Evolutionary conservation across 2,329 filamentous ascomycete genomes (phyloP).

Genomic region (Colletotrichum liriopes): DNA sequence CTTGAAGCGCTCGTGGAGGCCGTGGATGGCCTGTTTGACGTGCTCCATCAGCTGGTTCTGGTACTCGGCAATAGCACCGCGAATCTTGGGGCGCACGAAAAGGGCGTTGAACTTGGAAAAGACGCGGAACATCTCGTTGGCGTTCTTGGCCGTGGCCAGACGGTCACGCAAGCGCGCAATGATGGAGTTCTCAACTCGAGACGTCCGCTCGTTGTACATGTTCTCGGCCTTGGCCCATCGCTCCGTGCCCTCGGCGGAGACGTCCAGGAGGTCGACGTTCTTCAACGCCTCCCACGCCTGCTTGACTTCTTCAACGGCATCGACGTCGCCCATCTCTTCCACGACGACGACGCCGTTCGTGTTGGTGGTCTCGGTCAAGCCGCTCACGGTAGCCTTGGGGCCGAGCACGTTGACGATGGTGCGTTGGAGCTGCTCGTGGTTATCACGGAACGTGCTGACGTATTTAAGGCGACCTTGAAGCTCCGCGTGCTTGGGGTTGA

Average conservation of each 20-base stretch:
- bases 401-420: slow-evolving; percentile 98
- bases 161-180: slow-evolving; percentile 94
- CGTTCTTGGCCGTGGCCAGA: slow-evolving; percentile 94
- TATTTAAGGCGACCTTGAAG: slow-evolving; percentile 94
- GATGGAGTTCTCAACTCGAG: slow-evolving; percentile 98
- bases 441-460: slow-evolving; percentile 93
- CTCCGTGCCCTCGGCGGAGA: slow-evolving; percentile 89
- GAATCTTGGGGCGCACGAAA: slow-evolving; percentile 98
- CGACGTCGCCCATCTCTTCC: slow-evolving; percentile 96
- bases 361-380: slow-evolving; percentile 64
- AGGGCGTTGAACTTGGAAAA: slow-evolving; percentile 99
- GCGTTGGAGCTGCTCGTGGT: slow-evolving; percentile 96
- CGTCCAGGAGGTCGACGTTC: slow-evolving; percentile 95
- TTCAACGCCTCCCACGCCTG: slow-evolving; percentile 95
- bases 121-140: slow-evolving; percentile 99
- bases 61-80: slow-evolving; percentile 97
- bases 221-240: slow-evolving; percentile 95
- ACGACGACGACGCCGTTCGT: slow-evolving; percentile 79
- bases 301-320: slow-evolving; percentile 95
- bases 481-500: slow-evolving; percentile 87
- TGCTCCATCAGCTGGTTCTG: slow-evolving; percentile 98
- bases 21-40: slow-evolving; percentile 95
- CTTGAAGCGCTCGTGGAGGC: slow-evolving; percentile 96
- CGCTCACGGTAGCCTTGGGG: slow-evolving; percentile 74
- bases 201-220: slow-evolving; percentile 96